A percentile compares a stretch with the other conserved stretches of the same genome.
Evolutionary conservation across 2,329 filamentous ascomycete genomes (phyloP).

Genomic region (Neopestalotiopsis sp.): DNA sequence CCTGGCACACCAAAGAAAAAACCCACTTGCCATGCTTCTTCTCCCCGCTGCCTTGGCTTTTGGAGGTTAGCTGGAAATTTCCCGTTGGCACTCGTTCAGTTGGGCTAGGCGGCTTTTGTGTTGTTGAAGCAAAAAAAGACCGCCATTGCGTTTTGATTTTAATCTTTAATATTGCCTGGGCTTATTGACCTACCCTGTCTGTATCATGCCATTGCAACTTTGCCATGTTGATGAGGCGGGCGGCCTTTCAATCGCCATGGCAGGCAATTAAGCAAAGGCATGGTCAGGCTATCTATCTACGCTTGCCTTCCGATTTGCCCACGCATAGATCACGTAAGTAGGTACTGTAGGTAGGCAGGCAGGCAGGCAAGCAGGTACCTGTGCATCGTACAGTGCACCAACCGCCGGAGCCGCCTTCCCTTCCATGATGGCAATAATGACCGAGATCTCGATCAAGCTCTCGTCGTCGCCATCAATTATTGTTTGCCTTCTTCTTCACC

Average conservation of each 20-base stretch:
- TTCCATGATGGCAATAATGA: neutral
- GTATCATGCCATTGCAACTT: neutral
- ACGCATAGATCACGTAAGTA: neutral
- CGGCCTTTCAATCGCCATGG: neutral
- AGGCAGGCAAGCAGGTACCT: too few relatives aligned
- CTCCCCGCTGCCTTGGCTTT: neutral
- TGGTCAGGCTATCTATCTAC: neutral
- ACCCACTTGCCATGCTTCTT: slow-evolving; percentile 4
- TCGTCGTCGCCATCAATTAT: neutral
- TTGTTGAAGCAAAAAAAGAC: neutral
- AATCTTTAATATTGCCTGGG: neutral
- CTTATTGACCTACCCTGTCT: neutral
- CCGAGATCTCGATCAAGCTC: neutral
- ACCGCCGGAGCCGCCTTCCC: neutral
- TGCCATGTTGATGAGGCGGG: neutral
- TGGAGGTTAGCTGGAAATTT: neutral
- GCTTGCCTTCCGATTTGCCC: neutral
- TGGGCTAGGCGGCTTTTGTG: neutral
- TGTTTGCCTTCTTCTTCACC: neutral
- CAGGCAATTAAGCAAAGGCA: neutral
- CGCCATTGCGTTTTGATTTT: neutral
- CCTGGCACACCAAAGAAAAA: neutral
- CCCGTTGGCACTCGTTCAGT: neutral
- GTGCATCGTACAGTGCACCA: too few relatives aligned
- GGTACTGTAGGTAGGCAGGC: neutral